These are phyloP conservation scores for Kwoniella dejecticola DNA, from an alignment of 768 basidiomycete genomes.

Conservation along the genomic window DNA sequence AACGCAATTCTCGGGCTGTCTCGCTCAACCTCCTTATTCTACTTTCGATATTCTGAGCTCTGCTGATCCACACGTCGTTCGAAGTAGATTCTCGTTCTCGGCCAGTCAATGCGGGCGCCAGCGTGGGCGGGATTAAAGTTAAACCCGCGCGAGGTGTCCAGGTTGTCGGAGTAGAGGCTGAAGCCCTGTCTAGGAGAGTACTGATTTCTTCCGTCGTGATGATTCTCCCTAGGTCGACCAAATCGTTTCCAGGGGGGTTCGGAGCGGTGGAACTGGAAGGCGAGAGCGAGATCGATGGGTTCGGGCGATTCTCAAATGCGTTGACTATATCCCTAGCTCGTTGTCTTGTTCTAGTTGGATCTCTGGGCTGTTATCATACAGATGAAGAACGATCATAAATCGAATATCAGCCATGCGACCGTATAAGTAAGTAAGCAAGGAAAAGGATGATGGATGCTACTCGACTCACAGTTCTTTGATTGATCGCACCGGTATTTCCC, in stretches of 20 bases:
- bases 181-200: conserved; percentile 17
- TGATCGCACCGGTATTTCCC: neutral
- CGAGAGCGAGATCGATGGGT: neutral
- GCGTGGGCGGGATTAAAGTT: neutral
- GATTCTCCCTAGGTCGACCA: conserved; percentile 2
- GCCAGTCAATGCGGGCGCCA: neutral
- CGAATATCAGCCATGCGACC: neutral
- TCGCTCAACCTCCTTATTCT: conserved; percentile 15
- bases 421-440: neutral
- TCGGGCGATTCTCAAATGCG: conserved; percentile 15
- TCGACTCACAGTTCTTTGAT: neutral
- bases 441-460: no score
- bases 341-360: conserved; percentile 9
- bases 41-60: conserved; percentile 16
- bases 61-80: conserved; percentile 1
- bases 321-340: conserved; percentile 6
- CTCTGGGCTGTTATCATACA: neutral
- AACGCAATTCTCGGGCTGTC: conserved; percentile 15
- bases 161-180: conserved; percentile 8
- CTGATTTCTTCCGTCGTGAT: conserved; percentile 22
- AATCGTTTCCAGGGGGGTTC: neutral
- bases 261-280: neutral
- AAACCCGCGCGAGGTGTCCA: neutral
- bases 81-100: neutral
- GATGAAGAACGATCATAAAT: neutral